Evolutionary conservation across 306 rosid genomes (phyloP).

Genomic region (Prinsepia uniflora): DNA sequence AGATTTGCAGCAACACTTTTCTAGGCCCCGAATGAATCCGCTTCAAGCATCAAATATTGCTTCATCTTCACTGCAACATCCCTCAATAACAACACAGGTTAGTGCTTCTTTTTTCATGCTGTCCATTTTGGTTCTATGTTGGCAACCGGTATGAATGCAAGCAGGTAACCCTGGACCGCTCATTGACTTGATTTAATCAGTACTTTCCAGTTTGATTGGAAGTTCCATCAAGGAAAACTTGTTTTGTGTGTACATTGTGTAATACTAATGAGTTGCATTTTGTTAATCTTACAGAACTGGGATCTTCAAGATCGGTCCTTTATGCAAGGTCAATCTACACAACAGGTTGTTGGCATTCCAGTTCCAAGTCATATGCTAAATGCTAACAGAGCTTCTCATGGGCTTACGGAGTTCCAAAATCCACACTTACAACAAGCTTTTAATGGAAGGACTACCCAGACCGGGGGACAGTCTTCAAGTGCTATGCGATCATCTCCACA

Average conservation of each 20-base stretch:
- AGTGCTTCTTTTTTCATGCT: neutral
- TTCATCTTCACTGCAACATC: constrained; percentile 39
- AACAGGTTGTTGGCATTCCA: constrained; percentile 11
- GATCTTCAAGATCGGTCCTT: constrained; percentile 31
- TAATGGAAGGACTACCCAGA: constrained; percentile 27
- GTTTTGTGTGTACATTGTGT: neutral
- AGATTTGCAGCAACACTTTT: constrained; percentile 44
- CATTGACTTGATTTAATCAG: constrained; percentile 1
- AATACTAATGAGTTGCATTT: constrained; percentile 9
- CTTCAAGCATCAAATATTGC: constrained; percentile 44
- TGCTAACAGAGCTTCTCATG: constrained; percentile 20
- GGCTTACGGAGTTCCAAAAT: constrained; percentile 36
- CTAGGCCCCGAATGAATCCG: constrained; percentile 38
- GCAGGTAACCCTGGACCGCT: neutral
- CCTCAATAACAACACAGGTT: constrained; percentile 26
- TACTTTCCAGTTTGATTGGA: neutral
- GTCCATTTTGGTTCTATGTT: neutral
- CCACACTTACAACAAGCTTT: constrained; percentile 61
- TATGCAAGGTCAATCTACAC: constrained; percentile 17
- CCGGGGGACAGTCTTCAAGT: constrained; percentile 29
- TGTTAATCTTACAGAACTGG: constrained; percentile 45
- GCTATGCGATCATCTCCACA: constrained; percentile 21
- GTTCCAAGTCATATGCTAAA: constrained; percentile 37
- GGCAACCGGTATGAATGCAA: neutral
- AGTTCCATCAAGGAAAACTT: neutral